phyloP scores from a whole-genome alignment of 768 basidiomycete genomes.

The Lactarius indigo region DNA sequence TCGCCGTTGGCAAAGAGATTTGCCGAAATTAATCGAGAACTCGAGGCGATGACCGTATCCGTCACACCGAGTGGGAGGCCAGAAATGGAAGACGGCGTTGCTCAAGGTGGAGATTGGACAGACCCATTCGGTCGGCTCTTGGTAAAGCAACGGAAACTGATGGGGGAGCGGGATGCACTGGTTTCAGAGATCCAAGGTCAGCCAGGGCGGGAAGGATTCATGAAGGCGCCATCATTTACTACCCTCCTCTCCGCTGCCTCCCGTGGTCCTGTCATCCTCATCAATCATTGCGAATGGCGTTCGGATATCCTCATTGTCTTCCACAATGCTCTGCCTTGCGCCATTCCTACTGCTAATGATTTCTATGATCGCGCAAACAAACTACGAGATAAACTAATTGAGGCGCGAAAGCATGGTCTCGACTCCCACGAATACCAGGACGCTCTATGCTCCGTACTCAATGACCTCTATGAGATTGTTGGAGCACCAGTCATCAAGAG shows the following conservation, averaged over 20 bases:
- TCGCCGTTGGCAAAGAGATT: not conserved
- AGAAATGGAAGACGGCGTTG: not conserved
- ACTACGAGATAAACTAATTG: not conserved
- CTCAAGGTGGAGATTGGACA: not conserved
- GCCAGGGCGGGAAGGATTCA: not conserved
- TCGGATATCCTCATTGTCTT: constrained; percentile 16
- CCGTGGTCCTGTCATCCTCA: not conserved
- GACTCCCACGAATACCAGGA: not conserved
- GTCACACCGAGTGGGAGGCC: not conserved
- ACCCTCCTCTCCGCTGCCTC: constrained; percentile 3
- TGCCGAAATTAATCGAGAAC: not conserved
- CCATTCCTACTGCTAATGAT: not conserved
- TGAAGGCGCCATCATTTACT: not conserved
- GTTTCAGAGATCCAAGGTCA: not conserved
- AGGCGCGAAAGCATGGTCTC: not conserved
- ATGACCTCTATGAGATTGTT: constrained; percentile 3
- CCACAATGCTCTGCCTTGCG: not conserved
- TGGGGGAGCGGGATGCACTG: not conserved
- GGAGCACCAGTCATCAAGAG: not conserved
- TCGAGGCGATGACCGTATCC: constrained; percentile 2
- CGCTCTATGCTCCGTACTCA: not conserved
- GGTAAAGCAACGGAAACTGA: not conserved
- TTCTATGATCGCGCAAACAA: constrained; percentile 5
- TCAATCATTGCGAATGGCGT: constrained; percentile 14
- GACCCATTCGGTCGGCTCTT: constrained; percentile 9